Base-by-base conservation (phyloP, 1,139 yeast species). In the Hyphopichia khmerensis region DNA sequence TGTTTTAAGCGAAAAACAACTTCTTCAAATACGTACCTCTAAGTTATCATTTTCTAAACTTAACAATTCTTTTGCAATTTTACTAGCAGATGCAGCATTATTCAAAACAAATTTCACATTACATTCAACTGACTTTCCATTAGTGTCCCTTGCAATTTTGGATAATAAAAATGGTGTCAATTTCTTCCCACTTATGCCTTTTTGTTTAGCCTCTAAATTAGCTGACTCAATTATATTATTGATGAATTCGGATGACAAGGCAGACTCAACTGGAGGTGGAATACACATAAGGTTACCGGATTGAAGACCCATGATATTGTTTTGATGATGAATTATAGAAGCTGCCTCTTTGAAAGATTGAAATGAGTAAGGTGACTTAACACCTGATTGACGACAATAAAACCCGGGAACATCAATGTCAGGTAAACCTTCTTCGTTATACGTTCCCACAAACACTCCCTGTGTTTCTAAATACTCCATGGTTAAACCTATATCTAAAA, bases 401-500 rank as follows among this genome's bases (percentile, higher is more conserved):
- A 89, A 89, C 0, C 96, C 96, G 0, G 96, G 96, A 19, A 69
- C 56, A 9, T 41, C 43, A 2, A 38, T 7, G 2, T 47, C 43
- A 6, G 45, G 39, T 19, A 62, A 43, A 9, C 58, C 60, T 29
- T 60, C 59, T 40, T 70, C 77, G 52, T 84, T 82, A 36, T 59
- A 69, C 21, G 79, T 71, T 9, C 74, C 68, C 17, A 79, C 83
- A 45, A 77, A 79, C 1, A 79, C 84, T 13, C 96, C 97, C 60
- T 88, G 91, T 0, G 97, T 89, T 60, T 89, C 96, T 44, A 89
- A 69, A 56, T 83, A 87, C 59, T 89, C 97, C 79, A 88, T 75
- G 0, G 97, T 89, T 48, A 85, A 72, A 11, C 79, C 82, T 46
- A 90, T 84, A 56, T 89, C 96, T 47, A 89, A 68, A 41, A 89